phyloP scores from a whole-genome alignment of 2,329 filamentous ascomycete genomes.

The Huntiella decipiens region DNA sequence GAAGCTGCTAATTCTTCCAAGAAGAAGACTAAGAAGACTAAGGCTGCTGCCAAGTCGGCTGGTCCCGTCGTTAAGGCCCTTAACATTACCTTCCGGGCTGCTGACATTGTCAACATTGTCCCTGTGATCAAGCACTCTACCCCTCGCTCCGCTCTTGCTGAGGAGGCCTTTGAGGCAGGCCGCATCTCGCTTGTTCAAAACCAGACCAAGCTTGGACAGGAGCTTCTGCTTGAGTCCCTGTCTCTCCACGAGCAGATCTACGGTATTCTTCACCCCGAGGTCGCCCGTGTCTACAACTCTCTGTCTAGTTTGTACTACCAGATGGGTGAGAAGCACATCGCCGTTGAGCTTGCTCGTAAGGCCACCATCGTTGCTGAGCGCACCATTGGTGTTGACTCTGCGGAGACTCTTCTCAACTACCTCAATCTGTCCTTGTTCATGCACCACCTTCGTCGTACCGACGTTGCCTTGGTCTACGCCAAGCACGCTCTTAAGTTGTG shows the following conservation, averaged over 20 bases:
- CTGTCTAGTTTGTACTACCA: slow-evolving; percentile 93
- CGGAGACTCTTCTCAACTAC: slow-evolving; percentile 87
- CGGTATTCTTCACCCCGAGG: slow-evolving; percentile 88
- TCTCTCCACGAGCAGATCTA: slow-evolving; percentile 98
- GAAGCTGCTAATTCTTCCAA: slow-evolving; percentile 22
- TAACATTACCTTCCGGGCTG: slow-evolving; percentile 51
- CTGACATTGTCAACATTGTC: slow-evolving; percentile 84
- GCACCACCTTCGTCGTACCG: slow-evolving; percentile 80
- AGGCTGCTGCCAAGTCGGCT: slow-evolving; percentile 36
- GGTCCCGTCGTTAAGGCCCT: slow-evolving; percentile 27
- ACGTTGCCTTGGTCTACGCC: slow-evolving; percentile 68
- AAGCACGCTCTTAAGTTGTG: slow-evolving; percentile 86
- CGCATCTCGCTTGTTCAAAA: slow-evolving; percentile 90
- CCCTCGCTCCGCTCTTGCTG: slow-evolving; percentile 74
- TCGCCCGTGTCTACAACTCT: slow-evolving; percentile 85
- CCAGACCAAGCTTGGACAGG: slow-evolving; percentile 89
- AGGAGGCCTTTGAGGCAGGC: slow-evolving; percentile 89
- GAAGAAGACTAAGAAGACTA: slow-evolving; percentile 41
- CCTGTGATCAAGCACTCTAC: slow-evolving; percentile 88
- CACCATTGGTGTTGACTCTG: slow-evolving; percentile 80
- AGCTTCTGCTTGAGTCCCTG: slow-evolving; percentile 84
- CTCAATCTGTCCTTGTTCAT: slow-evolving; percentile 89
- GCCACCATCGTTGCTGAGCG: slow-evolving; percentile 91
- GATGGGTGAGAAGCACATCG: slow-evolving; percentile 91
- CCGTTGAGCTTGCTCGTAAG: slow-evolving; percentile 88